Percentiles rank a stretch among this genome's conserved stretches.
These are phyloP conservation scores for Helotiales sp. DNA, from an alignment of 2,329 filamentous ascomycete species.

Conservation along the genomic window DNA sequence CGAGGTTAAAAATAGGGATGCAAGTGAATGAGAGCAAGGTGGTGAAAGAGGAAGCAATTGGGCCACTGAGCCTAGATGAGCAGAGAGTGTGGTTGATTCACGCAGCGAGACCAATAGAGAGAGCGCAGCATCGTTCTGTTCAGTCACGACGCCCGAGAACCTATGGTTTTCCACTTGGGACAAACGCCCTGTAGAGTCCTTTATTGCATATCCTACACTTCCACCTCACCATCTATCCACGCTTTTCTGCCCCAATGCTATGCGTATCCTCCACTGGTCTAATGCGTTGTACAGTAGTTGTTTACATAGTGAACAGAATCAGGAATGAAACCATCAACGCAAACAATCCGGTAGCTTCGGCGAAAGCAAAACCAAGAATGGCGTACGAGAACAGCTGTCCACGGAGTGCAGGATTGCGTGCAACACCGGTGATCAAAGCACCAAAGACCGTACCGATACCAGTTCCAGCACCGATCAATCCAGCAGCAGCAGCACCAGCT, in stretches of 20 bases:
- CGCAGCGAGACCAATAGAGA: too few relatives aligned
- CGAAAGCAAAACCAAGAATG: conserved; percentile 64
- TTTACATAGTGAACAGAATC: conserved; percentile 31
- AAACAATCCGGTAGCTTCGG: conserved; percentile 62
- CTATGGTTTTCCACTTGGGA: too few relatives aligned
- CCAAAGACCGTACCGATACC: conserved; percentile 56
- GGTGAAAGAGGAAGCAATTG: too few relatives aligned
- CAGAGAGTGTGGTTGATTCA: too few relatives aligned
- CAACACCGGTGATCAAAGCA: conserved; percentile 53
- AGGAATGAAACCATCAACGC: conserved; percentile 48
- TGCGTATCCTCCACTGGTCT: too few relatives aligned
- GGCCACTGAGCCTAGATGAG: too few relatives aligned
- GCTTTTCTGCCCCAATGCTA: background rate
- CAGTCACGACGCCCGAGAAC: too few relatives aligned
- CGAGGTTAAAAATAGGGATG: too few relatives aligned
- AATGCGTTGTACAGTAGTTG: background rate
- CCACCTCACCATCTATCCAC: background rate
- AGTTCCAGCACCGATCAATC: conserved; percentile 34
- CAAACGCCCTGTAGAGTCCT: too few relatives aligned
- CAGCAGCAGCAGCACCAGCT: conserved; percentile 30
- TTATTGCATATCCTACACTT: too few relatives aligned
- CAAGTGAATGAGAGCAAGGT: too few relatives aligned
- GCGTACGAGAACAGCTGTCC: conserved; percentile 62
- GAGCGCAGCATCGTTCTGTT: too few relatives aligned
- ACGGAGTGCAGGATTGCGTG: conserved; percentile 55